Evolutionary conservation across 495 filamentous ascomycete genomes (phyloP), one percentile per base, ranked within the genome.

Genomic region (Friedmanniomyces simplex): DNA sequence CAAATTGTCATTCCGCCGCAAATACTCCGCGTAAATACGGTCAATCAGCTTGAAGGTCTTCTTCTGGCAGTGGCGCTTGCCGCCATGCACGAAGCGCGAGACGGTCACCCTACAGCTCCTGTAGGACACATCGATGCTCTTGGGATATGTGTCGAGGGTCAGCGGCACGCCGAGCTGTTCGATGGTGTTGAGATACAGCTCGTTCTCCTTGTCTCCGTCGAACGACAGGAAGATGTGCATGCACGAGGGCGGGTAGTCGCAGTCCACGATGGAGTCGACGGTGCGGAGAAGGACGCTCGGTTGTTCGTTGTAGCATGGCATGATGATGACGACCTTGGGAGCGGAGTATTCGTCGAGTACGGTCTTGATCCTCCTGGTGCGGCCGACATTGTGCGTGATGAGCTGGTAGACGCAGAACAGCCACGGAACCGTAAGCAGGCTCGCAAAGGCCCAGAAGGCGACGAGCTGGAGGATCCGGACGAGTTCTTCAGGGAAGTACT

Each of bases 201-300:
- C 89, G 60, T 96, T 88, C 60, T 93, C 85, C 55, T 85, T 77
- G 59, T 86, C 87, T 28, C 93, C 93, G 65, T 98, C 93, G 66
- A 95, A 98, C 0, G 91, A 96, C 6, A 98, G 80, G 70, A 98
- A 98, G 11, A 98, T 84, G 69, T 98, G 93, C 45, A 97, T 85
- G 69, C 93, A 97, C 10, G 85, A 84, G 11, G 89, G 81, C 21
- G 93, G 93, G 63, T 98, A 98, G 56, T 96, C 91, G 73, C 90
- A 94, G 61, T 91, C 85, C 22, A 96, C 91, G 13, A 96, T 85
- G 0, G 91, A 96, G 69, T 96, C 84, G 50, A 96, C 79, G 2
- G 93, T 94, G 30, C 88, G 86, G 50, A 97, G 75, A 58, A 97
- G 72, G n/a, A 94, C 75, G 0, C 85, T 85, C 1, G 91, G 87